Evolutionary conservation across 352 stramenopile species (phyloP).

Genomic region (Phytophthora nicotianae): DNA sequence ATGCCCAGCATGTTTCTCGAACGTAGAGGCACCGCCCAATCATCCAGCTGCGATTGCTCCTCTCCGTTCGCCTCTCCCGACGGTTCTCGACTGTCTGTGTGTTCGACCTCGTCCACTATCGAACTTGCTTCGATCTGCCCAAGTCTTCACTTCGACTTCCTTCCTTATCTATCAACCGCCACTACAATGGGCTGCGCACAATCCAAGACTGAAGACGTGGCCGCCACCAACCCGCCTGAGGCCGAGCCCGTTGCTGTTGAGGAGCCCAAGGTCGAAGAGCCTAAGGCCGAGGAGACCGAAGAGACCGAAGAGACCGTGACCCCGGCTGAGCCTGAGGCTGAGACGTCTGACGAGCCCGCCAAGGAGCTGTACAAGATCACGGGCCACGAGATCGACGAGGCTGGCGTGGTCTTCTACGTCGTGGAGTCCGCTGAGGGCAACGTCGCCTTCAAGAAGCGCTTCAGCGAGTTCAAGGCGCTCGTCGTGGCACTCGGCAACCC

Average conservation of each 20-base stretch:
- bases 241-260: conserved; percentile 13
- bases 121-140: conserved; percentile 34
- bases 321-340: conserved; percentile 20
- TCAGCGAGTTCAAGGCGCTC: conserved; percentile 83
- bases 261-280: conserved; percentile 9
- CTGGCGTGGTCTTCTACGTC: conserved; percentile 75
- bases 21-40: conserved; percentile 20
- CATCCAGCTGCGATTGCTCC: conserved; percentile 20
- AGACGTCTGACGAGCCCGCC: conserved; percentile 11
- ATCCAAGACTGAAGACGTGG: conserved; percentile 64
- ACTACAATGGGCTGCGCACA: conserved; percentile 80
- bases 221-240: conserved; percentile 19
- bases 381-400: conserved; percentile 64
- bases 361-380: conserved; percentile 51
- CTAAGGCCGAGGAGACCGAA: conserved; percentile 10
- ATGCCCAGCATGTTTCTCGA: conserved; percentile 1
- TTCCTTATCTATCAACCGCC: conserved; percentile 20
- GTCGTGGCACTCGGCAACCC: conserved; percentile 45
- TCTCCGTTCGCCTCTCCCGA: conserved; percentile 16
- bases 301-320: conserved; percentile 10
- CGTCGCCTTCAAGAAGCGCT: conserved; percentile 66
- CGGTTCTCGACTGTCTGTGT: not conserved
- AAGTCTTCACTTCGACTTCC: conserved; percentile 25
- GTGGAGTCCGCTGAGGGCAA: conserved; percentile 49
- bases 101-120: conserved; percentile 31